A percentile compares a stretch with the other conserved stretches of the same genome.
These are phyloP conservation scores for Fusarium sp. DNA, from an alignment of 2,329 filamentous ascomycete genomes.

Conservation along the genomic window DNA sequence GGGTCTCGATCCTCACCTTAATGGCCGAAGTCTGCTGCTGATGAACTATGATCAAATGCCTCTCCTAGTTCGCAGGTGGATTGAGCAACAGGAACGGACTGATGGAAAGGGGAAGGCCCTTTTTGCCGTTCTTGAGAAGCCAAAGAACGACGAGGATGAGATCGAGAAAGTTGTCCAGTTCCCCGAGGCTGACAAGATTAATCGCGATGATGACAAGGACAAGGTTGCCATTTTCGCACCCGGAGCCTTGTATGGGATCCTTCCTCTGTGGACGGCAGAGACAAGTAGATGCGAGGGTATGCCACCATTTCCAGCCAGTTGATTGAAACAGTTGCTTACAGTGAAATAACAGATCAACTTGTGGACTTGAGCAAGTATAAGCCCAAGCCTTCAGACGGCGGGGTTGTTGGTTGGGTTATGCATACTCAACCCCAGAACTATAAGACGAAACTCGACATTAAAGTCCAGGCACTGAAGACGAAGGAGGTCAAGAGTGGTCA, in stretches of 20 bases:
- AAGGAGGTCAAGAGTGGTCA: slow-evolving; percentile 33
- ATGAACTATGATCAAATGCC: slow-evolving; percentile 60
- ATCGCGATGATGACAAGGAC: slow-evolving; percentile 47
- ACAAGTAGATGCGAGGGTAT: slow-evolving; percentile 55
- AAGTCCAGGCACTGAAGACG: slow-evolving; percentile 48
- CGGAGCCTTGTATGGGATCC: slow-evolving; percentile 59
- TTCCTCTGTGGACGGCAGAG: slow-evolving; percentile 62
- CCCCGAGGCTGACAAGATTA: slow-evolving; percentile 38
- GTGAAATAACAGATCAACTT: slow-evolving; percentile 37
- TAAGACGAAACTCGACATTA: slow-evolving; percentile 50
- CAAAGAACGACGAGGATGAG: slow-evolving; percentile 51
- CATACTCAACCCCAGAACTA: slow-evolving; percentile 47
- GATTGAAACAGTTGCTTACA: slow-evolving; percentile 4
- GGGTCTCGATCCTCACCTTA: slow-evolving; percentile 62
- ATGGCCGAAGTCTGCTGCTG: slow-evolving; percentile 58
- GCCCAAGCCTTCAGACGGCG: slow-evolving; percentile 37
- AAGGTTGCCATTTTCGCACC: slow-evolving; percentile 62
- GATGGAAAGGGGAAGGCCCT: slow-evolving; percentile 51
- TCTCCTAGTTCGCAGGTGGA: slow-evolving; percentile 58
- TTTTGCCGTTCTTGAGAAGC: slow-evolving; percentile 55
- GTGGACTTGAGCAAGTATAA: slow-evolving; percentile 46
- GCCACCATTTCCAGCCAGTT: slow-evolving; percentile 11
- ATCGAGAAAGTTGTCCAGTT: slow-evolving; percentile 52
- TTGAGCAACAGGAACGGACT: slow-evolving; percentile 55
- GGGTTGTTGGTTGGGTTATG: slow-evolving; percentile 46